Base-by-base conservation (phyloP, 2,329 filamentous ascomycete species). In the Aspergillus candidus region DNA sequence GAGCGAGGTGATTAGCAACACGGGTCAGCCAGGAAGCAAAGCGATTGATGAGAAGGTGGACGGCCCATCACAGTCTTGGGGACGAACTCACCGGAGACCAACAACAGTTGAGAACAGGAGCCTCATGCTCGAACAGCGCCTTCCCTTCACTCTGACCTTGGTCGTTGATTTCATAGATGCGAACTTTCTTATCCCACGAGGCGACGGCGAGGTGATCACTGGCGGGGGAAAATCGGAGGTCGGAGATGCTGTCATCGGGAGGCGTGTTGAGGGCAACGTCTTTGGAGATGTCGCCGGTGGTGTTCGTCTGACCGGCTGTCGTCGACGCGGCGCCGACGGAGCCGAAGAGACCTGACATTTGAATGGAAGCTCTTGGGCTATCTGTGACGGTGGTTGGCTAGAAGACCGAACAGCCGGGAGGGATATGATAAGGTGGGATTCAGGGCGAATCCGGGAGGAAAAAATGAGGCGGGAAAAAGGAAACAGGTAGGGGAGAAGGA, bases 141-240 rank as follows among this genome's bases (percentile, higher is more conserved):
- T 90, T 91, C 39, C 88, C 89, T 63, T 88, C 81, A 60, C 86
- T 91, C 62, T 86, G 79, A 35, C 89, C 88, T 54, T 81, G 81
- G 44, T 70, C 71, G 53, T 84, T 81, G 63, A 97, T 88, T 68
- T 97, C 88, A 72, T 97, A 98, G 63, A 98, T 91, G 61, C 90
- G 85, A 51, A 97, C 88, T 67, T 95, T 94, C 74, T 94, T 94
- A 71, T 98, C 93, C 93, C 93, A 98, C 58, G 88, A 95, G 38
- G 88, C 75, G 31, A 96, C 87, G 17, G 91, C 89, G 13, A 98
- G 76, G 63, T 94, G 86, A 58, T 97, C 88, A 54, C 72, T 78
- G 41, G 75, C 75, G 1, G 84, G 81, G 11, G 85, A 90, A 72
- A 96, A 98, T 38, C 81, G 74, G 48, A 98, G 77, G 62, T 89